Percentiles rank a stretch among this genome's conserved stretches.
Conservation (phyloP, 1,284 basidiomycete species). For the Pholiota adiposa region DNA sequence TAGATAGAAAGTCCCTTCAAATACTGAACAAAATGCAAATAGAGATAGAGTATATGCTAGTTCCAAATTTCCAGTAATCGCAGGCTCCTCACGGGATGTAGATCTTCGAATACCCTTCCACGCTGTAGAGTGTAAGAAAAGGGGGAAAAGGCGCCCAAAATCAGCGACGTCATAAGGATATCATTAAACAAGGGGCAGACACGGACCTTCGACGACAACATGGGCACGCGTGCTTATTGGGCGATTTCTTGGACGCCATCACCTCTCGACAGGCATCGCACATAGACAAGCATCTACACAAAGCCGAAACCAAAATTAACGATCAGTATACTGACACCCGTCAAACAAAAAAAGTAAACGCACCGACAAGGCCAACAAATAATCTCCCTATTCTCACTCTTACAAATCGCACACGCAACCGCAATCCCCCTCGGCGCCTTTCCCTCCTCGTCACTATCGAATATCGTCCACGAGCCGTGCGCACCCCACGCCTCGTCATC, state of each 20-base stretch:
- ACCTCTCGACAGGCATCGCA: slow-evolving; percentile 76
- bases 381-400: slow-evolving; percentile 67
- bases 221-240: slow-evolving; percentile 73
- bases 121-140: slow-evolving; percentile 47
- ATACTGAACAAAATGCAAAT: too few species aligned
- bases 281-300: slow-evolving; percentile 64
- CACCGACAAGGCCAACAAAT: slow-evolving; percentile 83
- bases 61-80: neutral
- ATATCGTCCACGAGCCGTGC: neutral
- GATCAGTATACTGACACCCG: neutral
- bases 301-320: neutral
- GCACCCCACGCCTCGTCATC: neutral
- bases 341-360: slow-evolving; percentile 29
- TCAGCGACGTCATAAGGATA: neutral
- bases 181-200: neutral
- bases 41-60: neutral
- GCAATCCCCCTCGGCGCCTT: slow-evolving; percentile 36
- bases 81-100: slow-evolving; percentile 53
- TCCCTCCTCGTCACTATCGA: slow-evolving; percentile 9
- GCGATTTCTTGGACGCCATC: slow-evolving; percentile 61
- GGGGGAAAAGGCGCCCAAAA: too few species aligned
- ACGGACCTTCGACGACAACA: slow-evolving; percentile 72
- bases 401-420: slow-evolving; percentile 67
- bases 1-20: neutral
- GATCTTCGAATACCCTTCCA: slow-evolving; percentile 76